phyloP scores from a whole-genome alignment of 78 protist genomes.

The Dictyostelium firmibasis region DNA sequence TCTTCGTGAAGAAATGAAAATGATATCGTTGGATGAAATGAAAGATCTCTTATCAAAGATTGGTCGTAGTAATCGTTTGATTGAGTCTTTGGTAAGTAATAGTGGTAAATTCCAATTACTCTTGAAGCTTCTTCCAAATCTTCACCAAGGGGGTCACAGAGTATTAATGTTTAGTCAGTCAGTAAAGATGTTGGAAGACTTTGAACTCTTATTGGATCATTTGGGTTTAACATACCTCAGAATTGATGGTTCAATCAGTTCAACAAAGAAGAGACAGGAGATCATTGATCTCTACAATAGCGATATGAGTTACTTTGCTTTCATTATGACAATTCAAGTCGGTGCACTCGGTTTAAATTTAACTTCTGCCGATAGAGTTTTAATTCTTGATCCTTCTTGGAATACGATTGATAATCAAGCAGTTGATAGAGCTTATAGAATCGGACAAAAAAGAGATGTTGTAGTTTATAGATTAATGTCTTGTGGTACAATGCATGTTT shows the following conservation, averaged over 20 bases:
- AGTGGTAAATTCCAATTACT: conserved; percentile 76
- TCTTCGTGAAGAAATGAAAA: conserved; percentile 43
- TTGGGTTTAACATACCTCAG: conserved; percentile 14
- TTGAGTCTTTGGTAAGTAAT: conserved; percentile 3
- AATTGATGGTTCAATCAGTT: conserved; percentile 79
- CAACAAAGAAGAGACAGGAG: conserved; percentile 70
- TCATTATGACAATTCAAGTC: conserved; percentile 85
- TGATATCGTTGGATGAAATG: not conserved
- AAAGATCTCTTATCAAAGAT: not conserved
- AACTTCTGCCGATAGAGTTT: conserved; percentile 84
- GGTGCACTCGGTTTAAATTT: conserved; percentile 91
- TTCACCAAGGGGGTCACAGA: conserved; percentile 77
- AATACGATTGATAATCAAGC: conserved; percentile 86
- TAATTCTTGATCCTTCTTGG: conserved; percentile 87
- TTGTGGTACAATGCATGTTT: conserved; percentile 76
- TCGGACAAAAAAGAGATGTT: conserved; percentile 88
- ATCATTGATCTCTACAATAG: conserved; percentile 60
- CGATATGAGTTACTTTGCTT: not conserved
- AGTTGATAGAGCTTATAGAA: conserved; percentile 86
- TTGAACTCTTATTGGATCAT: conserved; percentile 25
- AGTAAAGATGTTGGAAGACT: conserved; percentile 60
- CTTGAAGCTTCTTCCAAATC: conserved; percentile 15
- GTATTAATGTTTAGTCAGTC: conserved; percentile 79
- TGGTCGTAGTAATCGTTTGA: not conserved
- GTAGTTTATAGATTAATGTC: conserved; percentile 86